Evolutionary conservation across 2,329 filamentous ascomycete genomes (phyloP), one percentile per base, ranked within the genome.

Genomic region (Kalaharituber pfeilii): DNA sequence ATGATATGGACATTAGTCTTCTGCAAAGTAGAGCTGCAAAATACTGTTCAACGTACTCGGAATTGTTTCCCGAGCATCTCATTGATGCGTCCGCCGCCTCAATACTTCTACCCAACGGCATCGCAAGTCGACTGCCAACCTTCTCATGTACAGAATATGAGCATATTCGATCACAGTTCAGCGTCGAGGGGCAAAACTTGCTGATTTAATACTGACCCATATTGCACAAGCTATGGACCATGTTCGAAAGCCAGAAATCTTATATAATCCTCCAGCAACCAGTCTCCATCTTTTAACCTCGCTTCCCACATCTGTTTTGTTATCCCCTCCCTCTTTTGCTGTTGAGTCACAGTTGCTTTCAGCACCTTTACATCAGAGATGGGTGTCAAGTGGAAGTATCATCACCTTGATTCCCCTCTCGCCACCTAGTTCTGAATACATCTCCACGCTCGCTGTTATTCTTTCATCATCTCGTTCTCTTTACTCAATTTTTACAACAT

Each of bases 1-100:
- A 56, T 36, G 47, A 50, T 15, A 53, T 60, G 26, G 52, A 52
- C 28, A 56, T 58, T 15, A 47, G 52, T 24, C 45, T 59, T 11
- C 42, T 60, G 27, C 53, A 59, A 44, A 54, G 53, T 11, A 59
- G 57, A 22, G 59, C 59, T 28, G 58, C 53, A n/a, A 57, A 57
- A 36, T 60, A 60, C 26, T 54, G 59, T 20, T 51, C 55, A 4
- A 51, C 47, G 5, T 56, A 56, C 25, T 28, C 51, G 22, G 49
- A 36, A 9, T 25, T 56, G 26, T 52, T 56, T 25, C 57, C 55
- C 8, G 25, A 24, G 24, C 36, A 50, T 36, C 53, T 58, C 29
- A 28, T 52, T 25, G 44, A 52, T n/a, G 52, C 49, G 7, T 49
- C 47, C 5, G 27, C 53, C 3, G 53, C 57, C 27, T 30, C 24